Conservation (phyloP, 345 rosid species). For the Trapa bicornis region DNA sequence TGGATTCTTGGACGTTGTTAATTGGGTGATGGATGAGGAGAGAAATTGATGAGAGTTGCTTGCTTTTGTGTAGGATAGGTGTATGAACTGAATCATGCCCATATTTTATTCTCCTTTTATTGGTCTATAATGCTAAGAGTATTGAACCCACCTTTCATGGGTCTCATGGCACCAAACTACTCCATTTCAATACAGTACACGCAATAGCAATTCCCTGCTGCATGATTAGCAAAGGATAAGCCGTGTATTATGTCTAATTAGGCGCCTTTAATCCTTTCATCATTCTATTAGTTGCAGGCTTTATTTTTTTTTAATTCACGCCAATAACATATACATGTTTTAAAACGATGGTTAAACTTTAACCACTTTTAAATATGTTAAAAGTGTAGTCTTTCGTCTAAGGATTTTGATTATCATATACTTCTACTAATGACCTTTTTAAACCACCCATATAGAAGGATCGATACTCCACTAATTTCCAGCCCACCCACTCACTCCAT, state of each 20-base stretch:
- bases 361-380: not conserved
- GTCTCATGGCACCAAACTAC: not conserved
- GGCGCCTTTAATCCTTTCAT: too few relatives aligned
- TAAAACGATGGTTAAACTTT: not conserved
- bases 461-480: not conserved
- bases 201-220: not conserved
- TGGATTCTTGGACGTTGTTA: slow-evolving; percentile 6
- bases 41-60: not conserved
- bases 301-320: too few relatives aligned
- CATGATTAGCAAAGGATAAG: not conserved
- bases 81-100: not conserved
- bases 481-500: not conserved
- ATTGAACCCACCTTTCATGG: not conserved
- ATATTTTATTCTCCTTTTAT: not conserved
- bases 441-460: not conserved
- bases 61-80: slow-evolving; percentile 4
- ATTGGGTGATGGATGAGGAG: slow-evolving; percentile 3
- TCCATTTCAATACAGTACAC: not conserved
- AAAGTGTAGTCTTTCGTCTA: not conserved
- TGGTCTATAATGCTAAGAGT: not conserved
- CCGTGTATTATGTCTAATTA: not conserved
- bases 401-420: not conserved
- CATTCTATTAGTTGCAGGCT: too few relatives aligned
- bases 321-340: not conserved
- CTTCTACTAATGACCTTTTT: slow-evolving; percentile 1